Conservation (phyloP, 805 yeast species). For the Candida silvicultrix region DNA sequence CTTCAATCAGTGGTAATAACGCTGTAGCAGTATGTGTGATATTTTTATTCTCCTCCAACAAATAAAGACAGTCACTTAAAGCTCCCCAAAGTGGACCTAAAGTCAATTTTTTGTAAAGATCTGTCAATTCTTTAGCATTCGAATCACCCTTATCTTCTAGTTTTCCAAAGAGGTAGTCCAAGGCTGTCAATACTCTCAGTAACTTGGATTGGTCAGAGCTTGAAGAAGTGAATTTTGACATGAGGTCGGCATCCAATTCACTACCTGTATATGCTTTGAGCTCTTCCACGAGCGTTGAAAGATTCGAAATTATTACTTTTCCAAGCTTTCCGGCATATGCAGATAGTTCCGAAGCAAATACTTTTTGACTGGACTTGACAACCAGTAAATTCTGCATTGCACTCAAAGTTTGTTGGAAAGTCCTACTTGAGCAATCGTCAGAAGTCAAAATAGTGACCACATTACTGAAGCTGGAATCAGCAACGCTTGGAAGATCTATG, state of each 20-base stretch:
- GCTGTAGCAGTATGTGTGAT: constrained; percentile 69
- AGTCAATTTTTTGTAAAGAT: constrained; percentile 59
- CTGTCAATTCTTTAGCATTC: constrained; percentile 40
- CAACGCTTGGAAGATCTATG: constrained; percentile 54
- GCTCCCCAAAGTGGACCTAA: constrained; percentile 84
- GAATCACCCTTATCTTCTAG: constrained; percentile 9
- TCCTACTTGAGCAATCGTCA: constrained; percentile 78
- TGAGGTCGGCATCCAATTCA: constrained; percentile 45
- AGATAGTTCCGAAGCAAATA: constrained; percentile 64
- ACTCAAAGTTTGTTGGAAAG: constrained; percentile 77
- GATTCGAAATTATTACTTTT: constrained; percentile 44
- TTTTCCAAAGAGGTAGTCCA: constrained; percentile 66
- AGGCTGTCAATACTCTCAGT: constrained; percentile 78
- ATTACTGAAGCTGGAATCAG: constrained; percentile 52
- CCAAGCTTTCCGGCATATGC: constrained; percentile 58
- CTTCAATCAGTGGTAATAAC: constrained; percentile 79
- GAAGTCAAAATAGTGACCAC: constrained; percentile 65
- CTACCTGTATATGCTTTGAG: constrained; percentile 32
- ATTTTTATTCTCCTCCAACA: constrained; percentile 51
- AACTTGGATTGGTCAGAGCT: constrained; percentile 86
- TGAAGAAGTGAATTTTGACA: constrained; percentile 67
- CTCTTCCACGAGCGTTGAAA: constrained; percentile 41
- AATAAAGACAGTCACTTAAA: constrained; percentile 62
- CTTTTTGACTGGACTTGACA: constrained; percentile 51
- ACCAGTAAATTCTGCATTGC: constrained; percentile 72